Evolutionary conservation across 306 rosid genomes (phyloP).

Genomic region (Dalbergia cultrata): DNA sequence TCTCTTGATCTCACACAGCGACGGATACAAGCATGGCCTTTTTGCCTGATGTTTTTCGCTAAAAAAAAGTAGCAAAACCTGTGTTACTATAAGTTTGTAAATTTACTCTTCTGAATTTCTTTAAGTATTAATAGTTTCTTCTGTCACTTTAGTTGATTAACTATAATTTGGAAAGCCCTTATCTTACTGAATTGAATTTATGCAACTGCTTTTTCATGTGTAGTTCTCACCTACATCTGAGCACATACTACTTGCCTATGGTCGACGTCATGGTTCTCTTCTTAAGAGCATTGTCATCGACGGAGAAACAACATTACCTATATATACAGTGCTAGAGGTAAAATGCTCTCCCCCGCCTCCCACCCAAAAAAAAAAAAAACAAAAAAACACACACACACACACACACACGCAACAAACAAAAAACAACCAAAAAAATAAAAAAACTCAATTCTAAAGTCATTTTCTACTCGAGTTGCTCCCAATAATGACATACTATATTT

Average conservation of each 20-base stretch:
- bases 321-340: conserved; percentile 98
- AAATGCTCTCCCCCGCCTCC: background rate
- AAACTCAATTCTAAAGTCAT: background rate
- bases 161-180: conserved; percentile 19
- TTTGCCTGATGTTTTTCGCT: conserved; percentile 5
- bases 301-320: conserved; percentile 93
- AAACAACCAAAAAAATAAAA: too few relatives aligned
- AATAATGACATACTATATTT: conserved; percentile 1
- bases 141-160: conserved; percentile 8
- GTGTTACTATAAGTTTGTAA: conserved; percentile 1
- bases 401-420: too few relatives aligned
- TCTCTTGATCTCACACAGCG: background rate
- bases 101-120: conserved; percentile 13
- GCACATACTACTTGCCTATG: conserved; percentile 76
- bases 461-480: conserved; percentile 28
- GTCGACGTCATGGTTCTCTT: conserved; percentile 67
- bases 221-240: conserved; percentile 68
- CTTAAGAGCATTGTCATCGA: conserved; percentile 89
- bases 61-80: conserved; percentile 2
- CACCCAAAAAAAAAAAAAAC: too few relatives aligned
- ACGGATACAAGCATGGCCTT: background rate
- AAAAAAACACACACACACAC: too few relatives aligned
- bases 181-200: conserved; percentile 33
- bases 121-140: conserved; percentile 24
- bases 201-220: conserved; percentile 48